Evolutionary conservation across 352 stramenopile genomes (phyloP), one percentile per base, ranked within the genome.

Genomic region (Globisporangium yorkense): DNA sequence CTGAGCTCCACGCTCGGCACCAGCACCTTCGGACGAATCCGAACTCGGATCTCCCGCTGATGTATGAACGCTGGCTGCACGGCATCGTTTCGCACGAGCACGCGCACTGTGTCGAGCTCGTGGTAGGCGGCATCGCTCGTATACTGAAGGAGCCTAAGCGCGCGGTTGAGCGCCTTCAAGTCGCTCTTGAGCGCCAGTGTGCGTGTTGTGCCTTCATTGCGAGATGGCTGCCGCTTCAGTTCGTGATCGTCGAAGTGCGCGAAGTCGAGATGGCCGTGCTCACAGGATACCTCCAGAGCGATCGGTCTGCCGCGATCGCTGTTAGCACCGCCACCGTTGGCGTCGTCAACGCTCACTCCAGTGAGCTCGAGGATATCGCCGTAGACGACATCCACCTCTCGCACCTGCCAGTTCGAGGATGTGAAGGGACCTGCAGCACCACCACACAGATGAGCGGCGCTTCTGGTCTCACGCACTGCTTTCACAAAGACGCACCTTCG

Each of bases 1-100:
- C 46, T 59, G 7, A 74, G 51, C 9, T 47, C n/a, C 18, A 83
- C 67, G 9, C 54, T 59, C 8, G 74, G 74, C 27, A 78, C 40
- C 0, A 74, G 39, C 0, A 67, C 56, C 29, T 69, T 59, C 8
- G 54, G 33, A 9, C n/a, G 51, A 27, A 80, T 69, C 18, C 65
- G 45, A 31, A 82, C 33, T 4, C 15, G 40, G 41, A 74, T 66
- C 31, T 12, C 54, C 12, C 65, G 65, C n/a, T 62, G 13, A 33
- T 77, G 69, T 13, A 37, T 56, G 33, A 57, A 45, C 5, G 27
- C 24, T 10, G 52, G 37, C 1, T 40, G 43, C 5, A 15, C 56
- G 35, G 39, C 62, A 2, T 46, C 29, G 40, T 66, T 76, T 18
- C 29, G 57, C 29, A 67, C 47, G 21, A 49, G 45, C 16, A 75